Evolutionary conservation across 108 stramenopile genomes (phyloP).

Genomic region (Nannochloropsis oceanica): DNA sequence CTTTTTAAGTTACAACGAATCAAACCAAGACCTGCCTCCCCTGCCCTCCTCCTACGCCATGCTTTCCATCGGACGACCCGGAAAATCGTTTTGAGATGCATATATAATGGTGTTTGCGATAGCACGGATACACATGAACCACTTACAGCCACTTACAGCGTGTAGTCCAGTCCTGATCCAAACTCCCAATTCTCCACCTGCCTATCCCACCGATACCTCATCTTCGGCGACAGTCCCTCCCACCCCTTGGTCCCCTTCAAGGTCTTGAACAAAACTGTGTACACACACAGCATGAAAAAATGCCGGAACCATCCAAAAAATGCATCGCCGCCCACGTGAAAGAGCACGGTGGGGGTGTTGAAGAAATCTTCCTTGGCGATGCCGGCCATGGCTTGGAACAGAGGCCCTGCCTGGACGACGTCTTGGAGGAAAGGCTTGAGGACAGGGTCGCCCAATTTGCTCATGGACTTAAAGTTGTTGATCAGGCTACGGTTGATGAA

Average conservation of each 20-base stretch:
- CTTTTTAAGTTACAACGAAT: no score
- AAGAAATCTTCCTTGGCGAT: slow-evolving; percentile 53
- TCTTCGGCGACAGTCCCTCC: neutral
- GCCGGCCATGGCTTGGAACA: slow-evolving; percentile 52
- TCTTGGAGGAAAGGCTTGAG: slow-evolving; percentile 57
- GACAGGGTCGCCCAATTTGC: slow-evolving; percentile 26
- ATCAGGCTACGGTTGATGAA: slow-evolving; percentile 74
- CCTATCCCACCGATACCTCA: neutral
- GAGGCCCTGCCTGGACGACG: slow-evolving; percentile 66
- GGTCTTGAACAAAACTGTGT: neutral
- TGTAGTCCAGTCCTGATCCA: slow-evolving; percentile 7
- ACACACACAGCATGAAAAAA: slow-evolving; percentile 52
- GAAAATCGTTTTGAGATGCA: no score
- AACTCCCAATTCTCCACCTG: slow-evolving; percentile 15
- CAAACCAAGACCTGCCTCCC: no score
- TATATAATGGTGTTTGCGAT: no score
- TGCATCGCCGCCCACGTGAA: slow-evolving; percentile 52
- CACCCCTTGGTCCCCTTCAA: neutral
- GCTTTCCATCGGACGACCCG: no score
- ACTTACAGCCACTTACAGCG: neutral
- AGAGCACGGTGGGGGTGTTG: slow-evolving; percentile 65
- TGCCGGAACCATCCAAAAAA: slow-evolving; percentile 70
- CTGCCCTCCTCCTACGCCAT: no score
- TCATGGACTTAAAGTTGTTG: slow-evolving; percentile 50
- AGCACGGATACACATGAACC: no score